Percentiles rank a stretch among this genome's conserved stretches.
These are phyloP conservation scores for Linaria vulgaris DNA, from an alignment of 257 asterid genomes.

Conservation along the genomic window DNA sequence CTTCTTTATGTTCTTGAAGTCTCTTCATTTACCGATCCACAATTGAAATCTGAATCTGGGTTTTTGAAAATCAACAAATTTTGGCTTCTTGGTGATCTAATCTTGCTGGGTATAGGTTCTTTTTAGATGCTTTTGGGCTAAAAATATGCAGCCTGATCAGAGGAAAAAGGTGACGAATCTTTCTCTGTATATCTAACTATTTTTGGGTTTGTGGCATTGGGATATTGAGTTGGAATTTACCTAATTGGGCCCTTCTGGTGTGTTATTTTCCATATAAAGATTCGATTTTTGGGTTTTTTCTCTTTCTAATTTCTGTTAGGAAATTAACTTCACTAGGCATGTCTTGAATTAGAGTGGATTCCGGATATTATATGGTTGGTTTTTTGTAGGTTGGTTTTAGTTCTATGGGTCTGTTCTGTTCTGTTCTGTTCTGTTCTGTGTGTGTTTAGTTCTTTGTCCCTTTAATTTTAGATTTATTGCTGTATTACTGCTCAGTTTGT, in stretches of 20 bases:
- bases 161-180: constrained; percentile 58
- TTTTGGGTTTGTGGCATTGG: background rate
- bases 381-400: constrained; percentile 7
- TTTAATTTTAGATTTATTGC: too few species aligned
- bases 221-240: constrained; percentile 11
- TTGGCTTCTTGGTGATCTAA: constrained; percentile 35
- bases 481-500: too few species aligned
- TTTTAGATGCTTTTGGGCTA: constrained; percentile 44
- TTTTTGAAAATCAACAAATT: constrained; percentile 27
- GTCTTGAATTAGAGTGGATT: constrained; percentile 8
- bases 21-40: constrained; percentile 36
- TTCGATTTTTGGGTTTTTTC: constrained; percentile 11
- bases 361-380: constrained; percentile 13
- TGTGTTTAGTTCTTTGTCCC: too few species aligned
- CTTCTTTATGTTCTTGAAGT: constrained; percentile 10
- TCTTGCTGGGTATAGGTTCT: constrained; percentile 22
- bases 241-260: background rate
- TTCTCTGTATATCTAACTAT: background rate
- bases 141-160: constrained; percentile 78
- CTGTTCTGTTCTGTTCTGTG: background rate
- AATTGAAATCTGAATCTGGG: constrained; percentile 23
- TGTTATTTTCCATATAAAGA: constrained; percentile 7
- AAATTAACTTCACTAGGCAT: constrained; percentile 1
- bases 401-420: background rate
- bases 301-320: background rate